Percentiles rank a stretch among this genome's conserved stretches.
phyloP scores from a whole-genome alignment of 352 stramenopile species.

The Globisporangium heterothallicum region DNA sequence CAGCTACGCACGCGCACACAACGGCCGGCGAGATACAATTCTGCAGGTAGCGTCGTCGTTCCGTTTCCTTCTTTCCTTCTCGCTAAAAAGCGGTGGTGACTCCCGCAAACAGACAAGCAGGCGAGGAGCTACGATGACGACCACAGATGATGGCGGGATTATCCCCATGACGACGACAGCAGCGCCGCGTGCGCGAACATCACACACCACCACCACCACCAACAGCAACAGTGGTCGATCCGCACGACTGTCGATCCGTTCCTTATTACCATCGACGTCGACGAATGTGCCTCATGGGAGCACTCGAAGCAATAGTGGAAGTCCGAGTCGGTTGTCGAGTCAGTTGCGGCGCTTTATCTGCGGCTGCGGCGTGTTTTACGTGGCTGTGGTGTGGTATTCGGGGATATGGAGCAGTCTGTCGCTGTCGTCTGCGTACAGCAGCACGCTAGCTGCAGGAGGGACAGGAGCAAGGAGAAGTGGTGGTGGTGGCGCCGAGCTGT shows the following conservation, averaged over 20 bases:
- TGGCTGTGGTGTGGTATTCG: constrained; percentile 18
- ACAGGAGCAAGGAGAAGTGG: background rate
- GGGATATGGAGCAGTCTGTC: constrained; percentile 9
- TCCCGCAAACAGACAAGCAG: background rate
- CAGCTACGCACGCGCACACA: no score
- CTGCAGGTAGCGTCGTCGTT: no score
- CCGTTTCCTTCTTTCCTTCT: no score
- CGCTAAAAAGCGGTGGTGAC: no score
- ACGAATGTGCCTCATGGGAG: background rate
- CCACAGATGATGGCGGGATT: background rate
- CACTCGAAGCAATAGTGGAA: background rate
- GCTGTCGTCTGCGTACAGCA: background rate
- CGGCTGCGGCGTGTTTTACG: constrained; percentile 21
- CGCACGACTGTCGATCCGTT: background rate
- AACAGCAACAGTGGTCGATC: background rate
- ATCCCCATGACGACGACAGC: background rate
- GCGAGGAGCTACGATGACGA: background rate
- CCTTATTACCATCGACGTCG: constrained; percentile 6
- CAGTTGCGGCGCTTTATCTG: constrained; percentile 16
- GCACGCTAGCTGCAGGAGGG: background rate
- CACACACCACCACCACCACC: background rate
- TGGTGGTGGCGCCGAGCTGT: background rate
- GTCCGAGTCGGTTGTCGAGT: constrained; percentile 4
- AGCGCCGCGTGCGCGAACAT: background rate
- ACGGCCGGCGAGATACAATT: no score